Conservation (phyloP, 179 eudicot genomes). For the Pouteria campechiana region DNA sequence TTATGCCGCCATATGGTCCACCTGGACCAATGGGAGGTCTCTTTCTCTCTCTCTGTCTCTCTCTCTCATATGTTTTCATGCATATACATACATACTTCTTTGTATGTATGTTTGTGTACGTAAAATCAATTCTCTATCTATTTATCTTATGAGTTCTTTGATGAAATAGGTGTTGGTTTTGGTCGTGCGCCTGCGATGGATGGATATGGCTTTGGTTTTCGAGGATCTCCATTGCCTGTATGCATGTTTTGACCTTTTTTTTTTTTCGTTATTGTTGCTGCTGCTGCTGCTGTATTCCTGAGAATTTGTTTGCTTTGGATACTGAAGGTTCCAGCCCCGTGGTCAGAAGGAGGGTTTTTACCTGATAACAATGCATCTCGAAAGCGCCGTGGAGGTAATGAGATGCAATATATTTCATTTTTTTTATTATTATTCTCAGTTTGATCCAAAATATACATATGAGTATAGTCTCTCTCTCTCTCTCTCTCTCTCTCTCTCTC, state of each 20-base stretch:
- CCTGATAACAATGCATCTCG: neutral
- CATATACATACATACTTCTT: neutral
- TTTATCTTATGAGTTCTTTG: neutral
- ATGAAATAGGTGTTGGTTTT: neutral
- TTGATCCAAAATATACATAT: too few relatives aligned
- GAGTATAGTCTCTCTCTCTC: too few relatives aligned
- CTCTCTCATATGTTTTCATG: neutral
- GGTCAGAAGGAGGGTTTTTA: neutral
- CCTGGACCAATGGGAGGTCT: neutral
- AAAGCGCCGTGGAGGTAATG: neutral
- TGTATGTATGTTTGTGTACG: neutral
- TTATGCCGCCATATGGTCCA: neutral
- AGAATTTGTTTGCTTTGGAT: too few relatives aligned
- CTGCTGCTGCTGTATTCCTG: too few relatives aligned
- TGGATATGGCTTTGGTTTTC: neutral
- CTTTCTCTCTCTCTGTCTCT: too few relatives aligned
- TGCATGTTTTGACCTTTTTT: too few relatives aligned
- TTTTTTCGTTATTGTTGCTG: too few relatives aligned
- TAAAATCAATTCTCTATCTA: too few relatives aligned
- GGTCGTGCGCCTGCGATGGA: neutral
- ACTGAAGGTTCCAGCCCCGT: too few relatives aligned
- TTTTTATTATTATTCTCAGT: neutral
- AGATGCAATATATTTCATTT: neutral
- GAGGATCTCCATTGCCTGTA: neutral
- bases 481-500: too few relatives aligned